These are phyloP conservation scores for Aureobasidium sp. DNA, from an alignment of 2,329 filamentous ascomycete species.

Conservation along the genomic window DNA sequence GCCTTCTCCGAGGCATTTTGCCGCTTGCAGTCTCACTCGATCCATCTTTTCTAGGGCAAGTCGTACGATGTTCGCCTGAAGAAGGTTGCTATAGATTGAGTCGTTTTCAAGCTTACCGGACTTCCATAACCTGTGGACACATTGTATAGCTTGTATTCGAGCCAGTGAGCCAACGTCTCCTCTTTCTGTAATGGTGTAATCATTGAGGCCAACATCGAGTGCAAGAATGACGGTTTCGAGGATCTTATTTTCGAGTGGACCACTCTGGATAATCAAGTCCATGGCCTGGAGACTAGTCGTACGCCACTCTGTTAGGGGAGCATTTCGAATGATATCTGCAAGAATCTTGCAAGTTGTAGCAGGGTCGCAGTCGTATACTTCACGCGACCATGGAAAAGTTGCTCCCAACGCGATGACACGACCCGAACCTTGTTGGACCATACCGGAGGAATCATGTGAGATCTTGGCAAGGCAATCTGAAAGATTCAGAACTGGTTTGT, in stretches of 20 bases:
- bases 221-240: constrained; percentile 23
- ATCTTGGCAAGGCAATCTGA: constrained; percentile 28
- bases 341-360: background rate
- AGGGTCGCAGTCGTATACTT: background rate
- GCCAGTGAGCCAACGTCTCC: constrained; percentile 88
- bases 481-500: constrained; percentile 14
- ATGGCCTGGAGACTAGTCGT: constrained; percentile 37
- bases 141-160: constrained; percentile 68
- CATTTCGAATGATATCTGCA: constrained; percentile 18
- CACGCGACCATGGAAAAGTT: constrained; percentile 21
- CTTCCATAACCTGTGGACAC: constrained; percentile 46
- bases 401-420: constrained; percentile 40
- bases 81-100: constrained; percentile 3
- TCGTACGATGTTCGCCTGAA: constrained; percentile 43
- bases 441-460: constrained; percentile 34
- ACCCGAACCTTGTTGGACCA: constrained; percentile 35
- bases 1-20: constrained; percentile 26
- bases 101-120: constrained; percentile 3
- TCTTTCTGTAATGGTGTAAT: constrained; percentile 83
- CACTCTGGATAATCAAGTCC: constrained; percentile 21
- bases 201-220: constrained; percentile 53
- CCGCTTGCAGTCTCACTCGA: constrained; percentile 66
- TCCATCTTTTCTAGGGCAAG: constrained; percentile 86
- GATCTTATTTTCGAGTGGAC: constrained; percentile 13
- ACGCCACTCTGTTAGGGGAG: constrained; percentile 38